Evolutionary conservation across 1,284 basidiomycete genomes (phyloP).

Genomic region (Ustilago esculenta): DNA sequence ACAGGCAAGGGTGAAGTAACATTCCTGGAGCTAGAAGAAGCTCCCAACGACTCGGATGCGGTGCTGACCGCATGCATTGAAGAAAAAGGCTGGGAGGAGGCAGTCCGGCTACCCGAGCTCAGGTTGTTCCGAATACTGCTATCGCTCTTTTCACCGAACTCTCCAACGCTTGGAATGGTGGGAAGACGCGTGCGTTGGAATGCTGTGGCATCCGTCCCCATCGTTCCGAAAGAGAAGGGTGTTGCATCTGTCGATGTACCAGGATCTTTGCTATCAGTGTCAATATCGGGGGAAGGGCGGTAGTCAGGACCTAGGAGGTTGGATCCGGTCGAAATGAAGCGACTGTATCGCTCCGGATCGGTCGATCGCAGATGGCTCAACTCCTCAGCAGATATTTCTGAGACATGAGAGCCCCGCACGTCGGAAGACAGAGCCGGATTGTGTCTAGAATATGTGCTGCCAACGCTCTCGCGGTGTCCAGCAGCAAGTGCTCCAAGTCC

Average conservation of each 20-base stretch:
- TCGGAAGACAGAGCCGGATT: background rate
- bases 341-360: slow-evolving; percentile 44
- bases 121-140: background rate
- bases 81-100: background rate
- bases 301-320: slow-evolving; percentile 47
- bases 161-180: slow-evolving; percentile 52
- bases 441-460: slow-evolving; percentile 33
- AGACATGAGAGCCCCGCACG: slow-evolving; percentile 9
- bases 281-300: slow-evolving; percentile 17
- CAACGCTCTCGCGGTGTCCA: slow-evolving; percentile 48
- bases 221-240: background rate
- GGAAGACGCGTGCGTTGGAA: slow-evolving; percentile 30
- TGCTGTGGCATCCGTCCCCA: slow-evolving; percentile 1
- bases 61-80: slow-evolving; percentile 4
- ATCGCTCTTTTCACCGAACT: slow-evolving; percentile 50
- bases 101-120: slow-evolving; percentile 1
- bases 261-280: slow-evolving; percentile 5
- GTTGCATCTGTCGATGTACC: background rate
- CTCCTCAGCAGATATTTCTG: slow-evolving; percentile 28
- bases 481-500: slow-evolving; percentile 51
- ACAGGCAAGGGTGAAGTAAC: slow-evolving; percentile 23
- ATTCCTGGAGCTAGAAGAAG: slow-evolving; percentile 4
- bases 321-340: slow-evolving; percentile 50
- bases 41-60: slow-evolving; percentile 10
- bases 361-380: slow-evolving; percentile 25